Conservation (phyloP, 2,329 filamentous ascomycete species). For the Claviceps maximensis region DNA sequence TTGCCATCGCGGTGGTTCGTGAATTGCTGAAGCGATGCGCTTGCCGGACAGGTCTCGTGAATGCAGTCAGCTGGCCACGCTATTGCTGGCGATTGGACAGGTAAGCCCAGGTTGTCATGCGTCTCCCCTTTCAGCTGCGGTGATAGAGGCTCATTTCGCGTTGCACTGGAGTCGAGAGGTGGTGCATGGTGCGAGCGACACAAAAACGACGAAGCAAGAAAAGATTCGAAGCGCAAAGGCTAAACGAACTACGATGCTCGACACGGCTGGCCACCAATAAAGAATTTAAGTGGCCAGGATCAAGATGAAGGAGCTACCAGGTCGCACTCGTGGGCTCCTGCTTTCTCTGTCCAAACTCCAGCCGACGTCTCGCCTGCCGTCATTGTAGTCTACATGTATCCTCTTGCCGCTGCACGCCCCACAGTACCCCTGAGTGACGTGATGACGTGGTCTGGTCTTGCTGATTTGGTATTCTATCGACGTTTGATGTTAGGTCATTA, state of each 20-base stretch:
- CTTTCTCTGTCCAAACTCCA: too few relatives aligned
- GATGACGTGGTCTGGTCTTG: too few relatives aligned
- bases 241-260: not conserved
- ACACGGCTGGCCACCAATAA: not conserved
- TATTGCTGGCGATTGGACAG: conserved; percentile 1
- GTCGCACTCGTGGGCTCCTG: not conserved
- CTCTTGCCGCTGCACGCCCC: not conserved
- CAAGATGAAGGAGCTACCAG: not conserved
- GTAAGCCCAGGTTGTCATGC: not conserved
- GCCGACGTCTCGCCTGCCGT: too few relatives aligned
- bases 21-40: too few relatives aligned
- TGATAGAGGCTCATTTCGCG: not conserved
- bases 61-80: not conserved
- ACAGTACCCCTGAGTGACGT: too few relatives aligned
- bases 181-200: too few relatives aligned
- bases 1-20: too few relatives aligned
- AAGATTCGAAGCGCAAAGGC: too few relatives aligned
- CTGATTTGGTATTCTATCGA: too few relatives aligned
- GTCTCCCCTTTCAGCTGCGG: not conserved
- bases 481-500: not conserved
- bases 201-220: too few relatives aligned
- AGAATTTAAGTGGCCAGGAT: not conserved
- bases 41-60: too few relatives aligned
- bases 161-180: too few relatives aligned
- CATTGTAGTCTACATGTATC: not conserved